Base-by-base conservation (phyloP, 2,329 filamentous ascomycete genomes). In the Colletotrichum melonis region DNA sequence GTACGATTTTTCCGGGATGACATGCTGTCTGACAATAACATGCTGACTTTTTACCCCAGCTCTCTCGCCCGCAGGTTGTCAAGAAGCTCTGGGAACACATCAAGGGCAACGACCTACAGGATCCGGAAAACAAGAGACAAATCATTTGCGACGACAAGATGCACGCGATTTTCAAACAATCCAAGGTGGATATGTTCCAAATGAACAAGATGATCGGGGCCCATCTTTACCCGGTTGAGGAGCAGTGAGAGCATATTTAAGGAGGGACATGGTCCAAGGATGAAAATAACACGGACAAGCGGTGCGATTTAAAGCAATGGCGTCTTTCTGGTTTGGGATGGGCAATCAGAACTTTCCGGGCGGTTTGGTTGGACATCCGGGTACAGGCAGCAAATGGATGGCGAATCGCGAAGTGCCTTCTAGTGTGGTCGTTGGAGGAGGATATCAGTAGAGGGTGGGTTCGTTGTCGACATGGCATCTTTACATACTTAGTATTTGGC, bases 61-160 rank as follows among this genome's bases (percentile, higher is more conserved):
- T 99, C 26, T 97, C 97, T 19, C 93, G 97, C 54, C 96, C 97
- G 0, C 95, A 98, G 82, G 96, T 96, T 0, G 97, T 99, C 78
- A 98, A 98, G 87, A 94, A 94, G 81, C 92, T 99, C 67, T 99
- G 97, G 97, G 92, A 93, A 74, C 95, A 99, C 80, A 97, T 99
- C 84, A 97, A 97, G 79, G 91, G 88, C 73, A 92, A 95, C 76
- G 90, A 95, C 54, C 91, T 99, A 6, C 97, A 99, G 83, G 95
- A 98, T 77, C 96, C 95, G 0, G 91, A 83, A 76, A 96, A 99
- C 85, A 96, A 95, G 82, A 93, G 97, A 26, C 95, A 98, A 77
- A 99, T 99, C 75, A 87, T 91, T 32, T 99, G 97, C 84, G 97
- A 99, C 83, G 94, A 97, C 28, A 92, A 91, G 77, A 93, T 99